phyloP scores from a whole-genome alignment of 768 basidiomycete genomes.

The Lepiota subincarnata region DNA sequence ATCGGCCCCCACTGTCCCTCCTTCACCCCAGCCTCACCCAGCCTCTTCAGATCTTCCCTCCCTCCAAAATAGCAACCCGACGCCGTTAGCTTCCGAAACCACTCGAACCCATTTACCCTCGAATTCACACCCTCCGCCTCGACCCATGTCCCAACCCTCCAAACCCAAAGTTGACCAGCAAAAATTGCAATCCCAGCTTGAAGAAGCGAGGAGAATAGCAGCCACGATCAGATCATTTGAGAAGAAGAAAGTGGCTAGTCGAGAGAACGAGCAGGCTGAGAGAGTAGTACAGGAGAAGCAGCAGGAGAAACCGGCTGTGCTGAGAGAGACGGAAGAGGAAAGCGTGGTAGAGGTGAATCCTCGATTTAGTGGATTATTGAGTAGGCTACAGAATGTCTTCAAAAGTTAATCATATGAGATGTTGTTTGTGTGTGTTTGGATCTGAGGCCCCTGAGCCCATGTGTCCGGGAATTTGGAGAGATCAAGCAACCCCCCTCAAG shows the following conservation, averaged over 20 bases:
- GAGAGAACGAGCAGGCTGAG: not conserved
- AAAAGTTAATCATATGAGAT: not conserved
- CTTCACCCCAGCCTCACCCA: too few species aligned
- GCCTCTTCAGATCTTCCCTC: too few species aligned
- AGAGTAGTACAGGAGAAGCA: too few species aligned
- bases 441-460: not conserved
- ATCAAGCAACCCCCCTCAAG: constrained; percentile 30
- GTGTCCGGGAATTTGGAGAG: constrained; percentile 5
- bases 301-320: not conserved
- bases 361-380: not conserved
- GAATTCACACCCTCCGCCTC: not conserved
- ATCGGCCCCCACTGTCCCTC: not conserved
- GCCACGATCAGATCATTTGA: not conserved
- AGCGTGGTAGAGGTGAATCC: not conserved
- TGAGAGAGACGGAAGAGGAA: not conserved
- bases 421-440: constrained; percentile 10
- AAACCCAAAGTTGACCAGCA: not conserved
- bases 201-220: not conserved
- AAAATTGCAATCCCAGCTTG: not conserved
- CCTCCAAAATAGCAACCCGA: too few species aligned
- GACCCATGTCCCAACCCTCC: not conserved
- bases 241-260: not conserved
- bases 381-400: not conserved
- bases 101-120: not conserved
- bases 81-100: not conserved